A percentile compares a stretch with the other conserved stretches of the same genome.
Evolutionary conservation across 495 filamentous ascomycete genomes (phyloP).

Genomic region (Astrothelium subdiscretum): DNA sequence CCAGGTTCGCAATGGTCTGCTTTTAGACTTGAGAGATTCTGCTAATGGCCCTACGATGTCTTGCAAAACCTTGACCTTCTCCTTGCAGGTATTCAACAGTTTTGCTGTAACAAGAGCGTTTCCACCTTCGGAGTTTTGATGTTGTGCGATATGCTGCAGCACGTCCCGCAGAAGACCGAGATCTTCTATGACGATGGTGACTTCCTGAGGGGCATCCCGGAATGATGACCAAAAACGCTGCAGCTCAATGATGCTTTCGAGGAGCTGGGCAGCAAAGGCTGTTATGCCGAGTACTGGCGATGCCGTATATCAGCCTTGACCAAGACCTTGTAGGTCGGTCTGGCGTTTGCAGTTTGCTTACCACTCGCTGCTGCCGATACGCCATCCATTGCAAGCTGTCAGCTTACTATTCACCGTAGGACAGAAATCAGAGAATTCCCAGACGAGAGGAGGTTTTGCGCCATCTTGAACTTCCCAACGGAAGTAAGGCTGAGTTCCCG

Average conservation of each 20-base stretch:
- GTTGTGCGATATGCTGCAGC: constrained; percentile 1
- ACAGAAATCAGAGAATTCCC: neutral
- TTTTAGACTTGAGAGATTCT: constrained; percentile 1
- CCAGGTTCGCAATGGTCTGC: neutral
- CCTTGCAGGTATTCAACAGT: constrained; percentile 1
- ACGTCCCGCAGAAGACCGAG: neutral
- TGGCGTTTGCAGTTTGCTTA: neutral
- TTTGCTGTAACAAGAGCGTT: neutral
- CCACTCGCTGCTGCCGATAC: neutral
- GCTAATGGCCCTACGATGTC: neutral
- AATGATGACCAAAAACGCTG: constrained; percentile 2
- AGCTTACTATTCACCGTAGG: neutral
- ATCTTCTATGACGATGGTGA: neutral
- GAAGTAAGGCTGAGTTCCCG: neutral
- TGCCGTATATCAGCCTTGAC: neutral
- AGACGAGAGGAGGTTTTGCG: neutral
- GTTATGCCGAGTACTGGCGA: constrained; percentile 2
- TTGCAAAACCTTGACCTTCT: constrained; percentile 1
- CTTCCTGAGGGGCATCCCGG: neutral
- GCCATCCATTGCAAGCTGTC: constrained; percentile 1
- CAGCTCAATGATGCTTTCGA: neutral
- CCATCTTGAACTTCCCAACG: neutral
- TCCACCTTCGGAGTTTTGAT: neutral
- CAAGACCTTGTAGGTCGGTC: neutral
- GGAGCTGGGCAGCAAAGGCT: constrained; percentile 2